Conservation (phyloP, 345 rosid genomes). For the Hypericum androsaemum region DNA sequence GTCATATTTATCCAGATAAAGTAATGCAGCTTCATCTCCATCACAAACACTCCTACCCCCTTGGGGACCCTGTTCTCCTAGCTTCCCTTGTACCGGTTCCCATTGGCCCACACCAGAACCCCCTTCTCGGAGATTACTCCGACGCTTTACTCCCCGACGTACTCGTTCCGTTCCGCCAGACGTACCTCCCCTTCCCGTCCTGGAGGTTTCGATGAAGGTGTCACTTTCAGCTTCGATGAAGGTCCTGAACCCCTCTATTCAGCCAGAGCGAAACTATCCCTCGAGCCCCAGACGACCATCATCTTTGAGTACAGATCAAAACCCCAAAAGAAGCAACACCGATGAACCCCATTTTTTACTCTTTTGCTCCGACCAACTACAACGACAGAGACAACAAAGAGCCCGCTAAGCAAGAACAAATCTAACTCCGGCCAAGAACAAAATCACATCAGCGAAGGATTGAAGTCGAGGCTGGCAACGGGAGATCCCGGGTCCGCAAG, state of each 20-base stretch:
- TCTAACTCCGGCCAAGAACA: too few species aligned
- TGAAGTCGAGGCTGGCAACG: too few species aligned
- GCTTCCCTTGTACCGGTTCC: slow-evolving; percentile 72
- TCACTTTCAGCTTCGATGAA: slow-evolving; percentile 89
- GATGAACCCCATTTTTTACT: slow-evolving; percentile 96
- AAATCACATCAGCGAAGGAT: too few species aligned
- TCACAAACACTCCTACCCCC: slow-evolving; percentile 63
- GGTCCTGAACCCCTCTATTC: slow-evolving; percentile 88
- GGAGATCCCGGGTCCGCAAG: too few species aligned
- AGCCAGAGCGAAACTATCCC: slow-evolving; percentile 81
- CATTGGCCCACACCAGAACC: slow-evolving; percentile 61
- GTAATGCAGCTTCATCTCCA: too few species aligned
- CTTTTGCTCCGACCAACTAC: too few species aligned
- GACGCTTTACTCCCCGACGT: slow-evolving; percentile 74
- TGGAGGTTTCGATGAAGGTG: slow-evolving; percentile 72
- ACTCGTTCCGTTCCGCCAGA: slow-evolving; percentile 84
- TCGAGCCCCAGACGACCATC: slow-evolving; percentile 98
- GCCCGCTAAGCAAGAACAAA: too few species aligned
- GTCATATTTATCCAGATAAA: too few species aligned
- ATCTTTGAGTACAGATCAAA: slow-evolving; percentile 93
- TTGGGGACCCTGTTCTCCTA: slow-evolving; percentile 87
- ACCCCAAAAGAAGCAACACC: slow-evolving; percentile 81
- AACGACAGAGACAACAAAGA: too few species aligned
- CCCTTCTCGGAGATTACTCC: slow-evolving; percentile 89
- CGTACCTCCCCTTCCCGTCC: slow-evolving; percentile 80